phyloP scores from a whole-genome alignment of 441 rosid genomes.

The Erysimum pusillum region DNA sequence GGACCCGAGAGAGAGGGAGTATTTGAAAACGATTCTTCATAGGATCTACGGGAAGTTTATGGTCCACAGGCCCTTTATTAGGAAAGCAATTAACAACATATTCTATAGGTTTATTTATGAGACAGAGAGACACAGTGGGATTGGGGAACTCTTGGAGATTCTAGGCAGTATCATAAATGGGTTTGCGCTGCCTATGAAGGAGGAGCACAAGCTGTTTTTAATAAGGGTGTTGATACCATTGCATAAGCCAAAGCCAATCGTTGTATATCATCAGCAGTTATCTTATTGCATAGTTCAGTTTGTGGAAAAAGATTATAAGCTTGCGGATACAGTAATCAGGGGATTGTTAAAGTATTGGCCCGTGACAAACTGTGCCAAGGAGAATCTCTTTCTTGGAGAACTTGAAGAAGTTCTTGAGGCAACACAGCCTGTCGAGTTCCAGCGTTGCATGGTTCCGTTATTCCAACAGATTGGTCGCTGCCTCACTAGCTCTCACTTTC shows the following conservation, averaged over 20 bases:
- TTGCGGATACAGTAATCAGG: slow-evolving; percentile 89
- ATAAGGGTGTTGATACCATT: slow-evolving; percentile 88
- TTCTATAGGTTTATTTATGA: slow-evolving; percentile 88
- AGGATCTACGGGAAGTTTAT: slow-evolving; percentile 84
- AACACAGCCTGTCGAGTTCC: slow-evolving; percentile 88
- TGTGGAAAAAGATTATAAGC: slow-evolving; percentile 89
- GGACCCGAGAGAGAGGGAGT: slow-evolving; percentile 91
- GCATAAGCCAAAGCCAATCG: slow-evolving; percentile 85
- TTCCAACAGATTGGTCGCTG: slow-evolving; percentile 91
- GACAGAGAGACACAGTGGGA: slow-evolving; percentile 89
- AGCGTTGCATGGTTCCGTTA: slow-evolving; percentile 88
- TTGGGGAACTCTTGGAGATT: slow-evolving; percentile 91
- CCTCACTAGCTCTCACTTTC: slow-evolving; percentile 94
- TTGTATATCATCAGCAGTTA: slow-evolving; percentile 89
- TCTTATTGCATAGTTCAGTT: slow-evolving; percentile 90
- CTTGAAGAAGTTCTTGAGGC: slow-evolving; percentile 98
- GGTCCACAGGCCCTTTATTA: slow-evolving; percentile 90
- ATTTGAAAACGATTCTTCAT: slow-evolving; percentile 89
- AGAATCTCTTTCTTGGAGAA: slow-evolving; percentile 92
- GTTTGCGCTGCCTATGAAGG: slow-evolving; percentile 96
- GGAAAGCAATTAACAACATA: slow-evolving; percentile 89
- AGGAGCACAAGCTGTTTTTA: slow-evolving; percentile 91
- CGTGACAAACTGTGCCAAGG: slow-evolving; percentile 89
- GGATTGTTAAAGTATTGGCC: slow-evolving; percentile 98
- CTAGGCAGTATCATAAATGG: slow-evolving; percentile 96